Percentiles rank a stretch among this genome's conserved stretches.
phyloP scores from a whole-genome alignment of 108 stramenopile species.

The Parietichytrium sp. region DNA sequence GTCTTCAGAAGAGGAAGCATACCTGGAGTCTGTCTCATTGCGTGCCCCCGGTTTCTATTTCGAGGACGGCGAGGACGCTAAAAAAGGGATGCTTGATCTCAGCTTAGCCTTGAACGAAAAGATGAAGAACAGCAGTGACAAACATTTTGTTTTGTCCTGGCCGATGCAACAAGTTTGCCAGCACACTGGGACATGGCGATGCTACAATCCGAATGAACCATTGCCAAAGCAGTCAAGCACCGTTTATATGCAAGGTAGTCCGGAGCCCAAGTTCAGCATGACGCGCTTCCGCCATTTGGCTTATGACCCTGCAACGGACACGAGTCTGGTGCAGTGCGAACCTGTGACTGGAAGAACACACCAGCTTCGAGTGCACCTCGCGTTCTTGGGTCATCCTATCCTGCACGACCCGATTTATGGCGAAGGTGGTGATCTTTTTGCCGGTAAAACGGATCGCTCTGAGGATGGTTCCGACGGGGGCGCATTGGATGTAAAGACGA shows the following conservation, averaged over 20 bases:
- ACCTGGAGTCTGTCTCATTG: background rate
- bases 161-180: too few species aligned
- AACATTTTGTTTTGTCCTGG: too few species aligned
- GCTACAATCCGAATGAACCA: too few species aligned
- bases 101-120: too few species aligned
- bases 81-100: constrained; percentile 22
- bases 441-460: background rate
- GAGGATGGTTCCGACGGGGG: background rate
- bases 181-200: too few species aligned
- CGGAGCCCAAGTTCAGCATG: constrained; percentile 53
- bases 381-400: constrained; percentile 74
- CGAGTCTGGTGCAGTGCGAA: constrained; percentile 65
- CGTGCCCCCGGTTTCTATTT: constrained; percentile 1
- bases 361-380: constrained; percentile 82
- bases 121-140: too few species aligned
- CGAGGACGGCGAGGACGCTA: background rate
- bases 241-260: too few species aligned
- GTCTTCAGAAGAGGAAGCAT: too few species aligned
- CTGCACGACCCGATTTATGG: constrained; percentile 78
- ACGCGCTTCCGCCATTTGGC: constrained; percentile 68
- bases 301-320: constrained; percentile 55
- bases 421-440: constrained; percentile 21
- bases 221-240: too few species aligned
- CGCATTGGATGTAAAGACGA: background rate
- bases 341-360: constrained; percentile 86